A percentile compares a stretch with the other conserved stretches of the same genome.
phyloP scores from a whole-genome alignment of 2,329 filamentous ascomycete species.

The Nemania sp. region DNA sequence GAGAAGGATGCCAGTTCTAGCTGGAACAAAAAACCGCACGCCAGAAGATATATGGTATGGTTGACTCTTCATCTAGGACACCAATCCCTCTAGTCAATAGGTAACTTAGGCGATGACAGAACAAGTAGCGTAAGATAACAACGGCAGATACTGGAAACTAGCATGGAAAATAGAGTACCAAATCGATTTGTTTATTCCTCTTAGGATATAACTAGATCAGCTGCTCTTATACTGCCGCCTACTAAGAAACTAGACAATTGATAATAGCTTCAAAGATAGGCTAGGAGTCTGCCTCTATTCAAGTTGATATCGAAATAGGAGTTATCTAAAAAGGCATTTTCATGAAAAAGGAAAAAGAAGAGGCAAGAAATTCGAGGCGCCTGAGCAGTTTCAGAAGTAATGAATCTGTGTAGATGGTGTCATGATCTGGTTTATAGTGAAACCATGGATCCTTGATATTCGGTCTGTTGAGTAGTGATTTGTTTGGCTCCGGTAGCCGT shows the following conservation, averaged over 20 bases:
- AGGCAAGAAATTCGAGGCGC: not conserved
- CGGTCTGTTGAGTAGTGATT: conserved; percentile 18
- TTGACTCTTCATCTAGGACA: too few species aligned
- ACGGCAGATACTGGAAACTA: too few species aligned
- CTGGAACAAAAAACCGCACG: too few species aligned
- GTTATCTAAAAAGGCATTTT: not conserved
- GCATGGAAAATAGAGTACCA: not conserved
- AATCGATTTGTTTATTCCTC: too few species aligned
- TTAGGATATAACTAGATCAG: too few species aligned
- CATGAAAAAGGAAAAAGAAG: not conserved
- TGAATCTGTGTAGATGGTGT: not conserved
- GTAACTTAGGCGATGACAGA: too few species aligned
- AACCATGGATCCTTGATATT: not conserved
- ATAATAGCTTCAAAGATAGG: not conserved
- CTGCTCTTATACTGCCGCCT: too few species aligned
- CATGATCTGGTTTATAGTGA: not conserved
- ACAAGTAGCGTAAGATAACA: too few species aligned
- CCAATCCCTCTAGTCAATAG: too few species aligned
- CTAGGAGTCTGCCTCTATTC: not conserved
- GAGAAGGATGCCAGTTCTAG: too few species aligned
- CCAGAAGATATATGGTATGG: too few species aligned
- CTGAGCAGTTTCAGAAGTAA: not conserved
- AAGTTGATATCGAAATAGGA: not conserved
- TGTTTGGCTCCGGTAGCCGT: not conserved
- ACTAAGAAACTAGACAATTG: not conserved